Conservation (phyloP, 116 monocot genomes). For the Iris pallida region DNA sequence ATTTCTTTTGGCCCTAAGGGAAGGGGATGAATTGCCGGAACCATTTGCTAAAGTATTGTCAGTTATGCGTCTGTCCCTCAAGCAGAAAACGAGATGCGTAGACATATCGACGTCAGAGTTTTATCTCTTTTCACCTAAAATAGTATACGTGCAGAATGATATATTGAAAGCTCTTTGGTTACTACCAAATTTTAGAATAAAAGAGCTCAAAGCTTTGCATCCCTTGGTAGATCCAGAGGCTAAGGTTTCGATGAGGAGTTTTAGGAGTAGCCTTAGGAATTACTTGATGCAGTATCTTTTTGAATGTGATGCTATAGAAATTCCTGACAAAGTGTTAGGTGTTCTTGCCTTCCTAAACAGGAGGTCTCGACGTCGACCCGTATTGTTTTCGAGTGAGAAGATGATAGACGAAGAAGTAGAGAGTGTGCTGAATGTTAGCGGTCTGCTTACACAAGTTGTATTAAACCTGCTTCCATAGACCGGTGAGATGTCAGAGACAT, state of each 20-base stretch:
- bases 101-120: conserved; percentile 36
- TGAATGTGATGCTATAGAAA: conserved; percentile 42
- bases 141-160: conserved; percentile 40
- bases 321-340: conserved; percentile 28
- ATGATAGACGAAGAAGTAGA: conserved; percentile 49
- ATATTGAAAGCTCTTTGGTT: conserved; percentile 70
- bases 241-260: conserved; percentile 15
- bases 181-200: conserved; percentile 33
- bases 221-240: conserved; percentile 34
- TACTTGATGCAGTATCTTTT: conserved; percentile 71
- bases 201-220: conserved; percentile 40
- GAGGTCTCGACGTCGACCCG: conserved; percentile 10
- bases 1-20: conserved; percentile 21
- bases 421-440: conserved; percentile 45
- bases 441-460: conserved; percentile 44
- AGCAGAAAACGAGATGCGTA: conserved; percentile 20
- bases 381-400: conserved; percentile 21
- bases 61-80: conserved; percentile 40
- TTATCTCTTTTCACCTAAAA: conserved; percentile 45
- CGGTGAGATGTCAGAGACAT: conserved; percentile 22
- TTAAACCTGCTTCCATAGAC: conserved; percentile 17
- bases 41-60: conserved; percentile 68
- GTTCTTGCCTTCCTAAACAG: conserved; percentile 41
- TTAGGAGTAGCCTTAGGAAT: conserved; percentile 32
- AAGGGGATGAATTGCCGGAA: conserved; percentile 39